These are phyloP conservation scores for Diaporthe sp. DNA, from an alignment of 2,329 filamentous ascomycete genomes.

Conservation along the genomic window DNA sequence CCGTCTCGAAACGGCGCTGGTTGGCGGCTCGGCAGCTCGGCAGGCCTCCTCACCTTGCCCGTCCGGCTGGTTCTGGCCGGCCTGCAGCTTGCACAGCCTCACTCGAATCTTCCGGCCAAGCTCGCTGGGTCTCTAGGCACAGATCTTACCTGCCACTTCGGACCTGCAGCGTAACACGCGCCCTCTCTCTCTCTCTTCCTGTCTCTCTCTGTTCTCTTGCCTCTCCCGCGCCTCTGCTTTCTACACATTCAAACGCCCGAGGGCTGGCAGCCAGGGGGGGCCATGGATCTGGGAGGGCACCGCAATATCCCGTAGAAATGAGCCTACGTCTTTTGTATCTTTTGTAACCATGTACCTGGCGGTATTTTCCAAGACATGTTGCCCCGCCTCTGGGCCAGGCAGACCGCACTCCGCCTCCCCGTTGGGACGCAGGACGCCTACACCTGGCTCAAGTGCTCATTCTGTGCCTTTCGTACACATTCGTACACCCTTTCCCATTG, in stretches of 20 bases:
- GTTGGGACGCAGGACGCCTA: not conserved
- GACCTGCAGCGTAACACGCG: slow-evolving; percentile 16
- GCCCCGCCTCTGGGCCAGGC: slow-evolving; percentile 28
- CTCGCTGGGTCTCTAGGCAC: slow-evolving; percentile 24
- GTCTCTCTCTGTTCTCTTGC: not conserved
- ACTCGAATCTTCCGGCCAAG: slow-evolving; percentile 17
- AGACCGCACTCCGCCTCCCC: slow-evolving; percentile 31
- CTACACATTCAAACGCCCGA: slow-evolving; percentile 17
- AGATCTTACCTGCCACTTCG: slow-evolving; percentile 22
- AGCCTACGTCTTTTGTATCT: not conserved
- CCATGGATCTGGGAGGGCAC: not conserved
- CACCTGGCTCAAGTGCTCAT: not conserved
- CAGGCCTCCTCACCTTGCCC: slow-evolving; percentile 9
- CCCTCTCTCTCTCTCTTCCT: not conserved
- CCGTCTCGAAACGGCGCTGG: slow-evolving; percentile 28
- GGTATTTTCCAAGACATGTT: slow-evolving; percentile 23
- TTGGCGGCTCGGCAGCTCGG: slow-evolving; percentile 29
- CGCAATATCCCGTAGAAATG: slow-evolving; percentile 11
- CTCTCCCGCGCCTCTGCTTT: not conserved
- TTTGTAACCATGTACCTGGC: not conserved
- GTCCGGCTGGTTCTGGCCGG: slow-evolving; percentile 19
- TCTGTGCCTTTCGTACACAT: not conserved
- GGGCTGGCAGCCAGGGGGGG: not conserved
- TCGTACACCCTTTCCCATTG: not conserved
- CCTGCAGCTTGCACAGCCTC: slow-evolving; percentile 36